Conservation (phyloP, 495 filamentous ascomycete genomes). For the Annulohypoxylon nitens region DNA sequence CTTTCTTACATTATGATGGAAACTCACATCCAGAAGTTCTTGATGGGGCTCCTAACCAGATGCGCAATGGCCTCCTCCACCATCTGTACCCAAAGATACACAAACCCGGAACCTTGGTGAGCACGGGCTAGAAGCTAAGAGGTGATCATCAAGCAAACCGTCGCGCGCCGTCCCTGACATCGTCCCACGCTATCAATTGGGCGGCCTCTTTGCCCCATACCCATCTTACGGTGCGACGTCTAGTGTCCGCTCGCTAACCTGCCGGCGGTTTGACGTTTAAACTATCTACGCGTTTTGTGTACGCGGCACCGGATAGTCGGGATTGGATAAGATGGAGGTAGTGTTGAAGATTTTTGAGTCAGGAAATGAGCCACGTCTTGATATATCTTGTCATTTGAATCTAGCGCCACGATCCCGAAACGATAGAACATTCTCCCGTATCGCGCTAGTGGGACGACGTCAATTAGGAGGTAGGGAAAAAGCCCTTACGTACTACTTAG, state of each 20-base stretch:
- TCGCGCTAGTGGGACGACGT: not conserved
- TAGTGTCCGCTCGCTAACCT: conserved; percentile 23
- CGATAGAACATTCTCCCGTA: not conserved
- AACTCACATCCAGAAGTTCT: not conserved
- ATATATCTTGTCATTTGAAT: not conserved
- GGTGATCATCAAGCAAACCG: conserved; percentile 19
- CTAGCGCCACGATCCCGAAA: not conserved
- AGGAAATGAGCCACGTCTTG: not conserved
- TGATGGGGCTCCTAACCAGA: conserved; percentile 1
- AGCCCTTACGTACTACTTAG: not conserved
- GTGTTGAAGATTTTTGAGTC: not conserved
- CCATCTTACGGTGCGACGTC: conserved; percentile 21
- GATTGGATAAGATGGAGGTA: not conserved
- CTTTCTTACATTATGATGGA: conserved; percentile 3
- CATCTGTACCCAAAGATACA: not conserved
- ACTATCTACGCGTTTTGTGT: conserved; percentile 12
- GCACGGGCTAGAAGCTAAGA: not conserved
- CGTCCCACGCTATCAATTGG: conserved; percentile 28
- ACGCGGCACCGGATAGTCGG: not conserved
- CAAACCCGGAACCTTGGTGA: not conserved
- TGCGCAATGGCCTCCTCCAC: conserved; percentile 23
- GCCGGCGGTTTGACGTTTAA: not conserved
- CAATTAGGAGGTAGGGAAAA: not conserved
- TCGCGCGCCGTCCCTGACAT: conserved; percentile 30
- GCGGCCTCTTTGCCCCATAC: conserved; percentile 22